A percentile compares a stretch with the other conserved stretches of the same genome.
Conservation (phyloP, 768 basidiomycete genomes). For the Tricholoma matsutake region DNA sequence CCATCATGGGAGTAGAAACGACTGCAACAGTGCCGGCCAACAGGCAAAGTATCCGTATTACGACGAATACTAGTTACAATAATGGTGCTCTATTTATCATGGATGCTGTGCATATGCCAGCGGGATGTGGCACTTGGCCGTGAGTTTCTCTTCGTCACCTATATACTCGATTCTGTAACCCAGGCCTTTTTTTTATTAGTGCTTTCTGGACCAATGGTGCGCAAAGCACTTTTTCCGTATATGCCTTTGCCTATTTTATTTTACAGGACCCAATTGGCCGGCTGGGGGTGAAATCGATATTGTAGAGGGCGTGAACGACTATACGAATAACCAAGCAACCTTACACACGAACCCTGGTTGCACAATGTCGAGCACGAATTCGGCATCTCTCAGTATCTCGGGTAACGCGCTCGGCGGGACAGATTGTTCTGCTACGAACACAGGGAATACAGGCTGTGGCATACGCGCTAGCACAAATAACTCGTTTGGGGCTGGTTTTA, state of each 20-base stretch:
- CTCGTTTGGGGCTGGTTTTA: constrained; percentile 86
- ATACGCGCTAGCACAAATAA: constrained; percentile 55
- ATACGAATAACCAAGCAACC: constrained; percentile 79
- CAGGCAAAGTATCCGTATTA: constrained; percentile 78
- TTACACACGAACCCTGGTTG: constrained; percentile 79
- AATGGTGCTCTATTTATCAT: constrained; percentile 66
- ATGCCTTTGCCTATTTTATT: constrained; percentile 39
- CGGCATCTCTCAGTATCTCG: constrained; percentile 49
- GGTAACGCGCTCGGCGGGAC: constrained; percentile 67
- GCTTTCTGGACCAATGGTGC: constrained; percentile 49
- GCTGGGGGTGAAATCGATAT: constrained; percentile 77
- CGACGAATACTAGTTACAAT: constrained; percentile 55
- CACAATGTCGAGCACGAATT: constrained; percentile 47
- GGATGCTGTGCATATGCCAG: constrained; percentile 88
- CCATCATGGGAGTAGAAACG: constrained; percentile 87
- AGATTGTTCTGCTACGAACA: constrained; percentile 68
- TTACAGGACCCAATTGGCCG: constrained; percentile 60
- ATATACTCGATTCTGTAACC: not conserved
- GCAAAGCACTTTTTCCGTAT: not conserved
- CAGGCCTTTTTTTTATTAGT: constrained; percentile 20
- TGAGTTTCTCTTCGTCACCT: constrained; percentile 26
- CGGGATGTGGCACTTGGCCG: constrained; percentile 88
- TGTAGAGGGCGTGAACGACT: constrained; percentile 78
- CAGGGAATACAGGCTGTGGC: constrained; percentile 81
- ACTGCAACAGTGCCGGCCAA: constrained; percentile 66